These are phyloP conservation scores for Hypomyces rosellus DNA, from an alignment of 2,329 filamentous ascomycete genomes.

Conservation along the genomic window DNA sequence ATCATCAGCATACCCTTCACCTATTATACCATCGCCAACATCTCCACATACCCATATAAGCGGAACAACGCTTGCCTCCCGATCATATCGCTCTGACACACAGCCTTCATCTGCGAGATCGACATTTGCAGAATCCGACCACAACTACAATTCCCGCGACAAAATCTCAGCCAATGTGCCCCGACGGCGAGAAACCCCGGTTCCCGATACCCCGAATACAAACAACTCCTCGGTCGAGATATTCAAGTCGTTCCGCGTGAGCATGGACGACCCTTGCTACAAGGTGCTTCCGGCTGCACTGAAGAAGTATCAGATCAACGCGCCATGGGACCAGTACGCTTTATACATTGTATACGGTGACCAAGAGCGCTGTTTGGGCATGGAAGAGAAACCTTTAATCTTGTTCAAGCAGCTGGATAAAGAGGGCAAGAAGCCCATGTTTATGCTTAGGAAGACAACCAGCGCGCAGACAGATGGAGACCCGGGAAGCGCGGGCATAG, in stretches of 20 bases:
- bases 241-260: slow-evolving; percentile 97
- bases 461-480: slow-evolving; percentile 46
- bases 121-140: slow-evolving; percentile 49
- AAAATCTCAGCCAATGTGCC: slow-evolving; percentile 34
- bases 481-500: slow-evolving; percentile 49
- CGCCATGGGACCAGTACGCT: slow-evolving; percentile 94
- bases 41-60: slow-evolving; percentile 53
- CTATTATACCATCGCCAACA: slow-evolving; percentile 64
- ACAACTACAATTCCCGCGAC: slow-evolving; percentile 25
- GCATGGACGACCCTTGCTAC: slow-evolving; percentile 96
- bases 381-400: slow-evolving; percentile 91
- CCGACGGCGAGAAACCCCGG: slow-evolving; percentile 56
- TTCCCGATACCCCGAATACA: slow-evolving; percentile 52
- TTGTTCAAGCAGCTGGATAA: slow-evolving; percentile 96
- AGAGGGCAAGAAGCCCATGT: slow-evolving; percentile 98
- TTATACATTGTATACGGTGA: slow-evolving; percentile 99
- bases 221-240: slow-evolving; percentile 73
- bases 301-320: slow-evolving; percentile 97
- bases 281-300: slow-evolving; percentile 93
- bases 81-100: slow-evolving; percentile 54
- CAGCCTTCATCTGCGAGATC: slow-evolving; percentile 47
- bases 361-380: slow-evolving; percentile 84
- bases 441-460: slow-evolving; percentile 78
- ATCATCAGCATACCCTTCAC: slow-evolving; percentile 51
- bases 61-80: slow-evolving; percentile 53